Evolutionary conservation across 1,284 basidiomycete genomes (phyloP).

Genomic region (Cryptococcus sp.): DNA sequence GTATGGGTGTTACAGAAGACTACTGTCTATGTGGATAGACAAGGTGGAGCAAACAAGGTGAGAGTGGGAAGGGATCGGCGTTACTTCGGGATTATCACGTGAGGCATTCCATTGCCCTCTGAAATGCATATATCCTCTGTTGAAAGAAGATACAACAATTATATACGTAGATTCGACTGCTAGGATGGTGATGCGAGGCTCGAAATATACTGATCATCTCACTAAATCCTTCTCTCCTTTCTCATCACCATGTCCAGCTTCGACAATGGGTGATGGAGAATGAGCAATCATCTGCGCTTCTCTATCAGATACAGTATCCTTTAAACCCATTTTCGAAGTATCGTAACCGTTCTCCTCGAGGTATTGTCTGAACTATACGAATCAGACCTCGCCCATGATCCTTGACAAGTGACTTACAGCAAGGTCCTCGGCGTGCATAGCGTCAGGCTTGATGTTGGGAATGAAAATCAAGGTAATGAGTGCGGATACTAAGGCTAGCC

Average conservation of each 20-base stretch:
- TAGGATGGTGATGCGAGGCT: too few species aligned
- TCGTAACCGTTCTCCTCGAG: slow-evolving; percentile 72
- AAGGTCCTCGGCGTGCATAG: slow-evolving; percentile 72
- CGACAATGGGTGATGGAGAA: slow-evolving; percentile 46
- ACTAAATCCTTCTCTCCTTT: slow-evolving; percentile 5
- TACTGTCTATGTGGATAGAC: too few species aligned
- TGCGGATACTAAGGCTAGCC: slow-evolving; percentile 73
- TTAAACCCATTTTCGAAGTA: slow-evolving; percentile 49
- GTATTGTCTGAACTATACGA: slow-evolving; percentile 64
- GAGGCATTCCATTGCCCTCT: too few species aligned
- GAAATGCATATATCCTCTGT: too few species aligned
- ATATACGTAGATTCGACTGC: too few species aligned
- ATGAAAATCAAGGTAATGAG: slow-evolving; percentile 70
- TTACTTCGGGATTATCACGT: too few species aligned
- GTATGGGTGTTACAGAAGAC: too few species aligned
- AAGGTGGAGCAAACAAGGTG: too few species aligned
- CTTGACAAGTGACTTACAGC: neutral
- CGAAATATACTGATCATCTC: too few species aligned
- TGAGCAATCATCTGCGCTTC: slow-evolving; percentile 8
- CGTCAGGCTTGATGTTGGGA: slow-evolving; percentile 67
- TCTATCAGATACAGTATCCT: slow-evolving; percentile 11
- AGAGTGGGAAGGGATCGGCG: too few species aligned
- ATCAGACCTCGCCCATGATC: neutral
- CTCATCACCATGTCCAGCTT: slow-evolving; percentile 70
- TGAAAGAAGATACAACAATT: too few species aligned